A percentile compares a stretch with the other conserved stretches of the same genome.
These are phyloP conservation scores for Geopyxis carbonaria DNA, from an alignment of 495 filamentous ascomycete species.

Conservation along the genomic window DNA sequence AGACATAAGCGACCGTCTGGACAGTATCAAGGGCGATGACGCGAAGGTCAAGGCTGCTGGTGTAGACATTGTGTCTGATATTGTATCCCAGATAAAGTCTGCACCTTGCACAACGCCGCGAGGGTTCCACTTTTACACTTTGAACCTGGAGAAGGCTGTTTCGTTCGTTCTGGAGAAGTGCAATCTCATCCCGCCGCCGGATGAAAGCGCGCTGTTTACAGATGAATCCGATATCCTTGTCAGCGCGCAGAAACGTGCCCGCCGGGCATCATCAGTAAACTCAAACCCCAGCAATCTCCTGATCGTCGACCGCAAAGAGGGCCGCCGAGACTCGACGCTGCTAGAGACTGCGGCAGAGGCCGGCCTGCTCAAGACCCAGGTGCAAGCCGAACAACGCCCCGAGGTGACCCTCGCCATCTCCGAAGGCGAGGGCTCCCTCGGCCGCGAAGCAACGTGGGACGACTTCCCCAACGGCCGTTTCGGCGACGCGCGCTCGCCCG, in stretches of 20 bases:
- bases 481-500: conserved; percentile 77
- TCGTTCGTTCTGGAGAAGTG: conserved; percentile 78
- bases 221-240: conserved; percentile 29
- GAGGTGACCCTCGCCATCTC: conserved; percentile 58
- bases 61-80: conserved; percentile 53
- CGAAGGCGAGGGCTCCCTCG: conserved; percentile 76
- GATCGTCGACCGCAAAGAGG: conserved; percentile 46
- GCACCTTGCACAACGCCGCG: conserved; percentile 30
- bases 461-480: conserved; percentile 96
- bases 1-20: conserved; percentile 49
- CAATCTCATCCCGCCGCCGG: conserved; percentile 49
- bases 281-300: conserved; percentile 64
- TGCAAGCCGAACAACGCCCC: conserved; percentile 14
- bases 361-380: conserved; percentile 34
- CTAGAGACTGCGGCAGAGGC: conserved; percentile 53
- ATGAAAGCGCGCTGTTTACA: conserved; percentile 35
- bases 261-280: conserved; percentile 36
- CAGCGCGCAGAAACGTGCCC: conserved; percentile 26
- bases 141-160: conserved; percentile 92
- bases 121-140: conserved; percentile 94
- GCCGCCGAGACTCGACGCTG: conserved; percentile 33
- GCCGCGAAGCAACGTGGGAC: conserved; percentile 94
- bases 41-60: conserved; percentile 70
- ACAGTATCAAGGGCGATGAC: conserved; percentile 72
- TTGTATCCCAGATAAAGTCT: conserved; percentile 48